A percentile compares a stretch with the other conserved stretches of the same genome.
Evolutionary conservation across 2,329 filamentous ascomycete genomes (phyloP).

Genomic region (Trematosphaeria pertusa): DNA sequence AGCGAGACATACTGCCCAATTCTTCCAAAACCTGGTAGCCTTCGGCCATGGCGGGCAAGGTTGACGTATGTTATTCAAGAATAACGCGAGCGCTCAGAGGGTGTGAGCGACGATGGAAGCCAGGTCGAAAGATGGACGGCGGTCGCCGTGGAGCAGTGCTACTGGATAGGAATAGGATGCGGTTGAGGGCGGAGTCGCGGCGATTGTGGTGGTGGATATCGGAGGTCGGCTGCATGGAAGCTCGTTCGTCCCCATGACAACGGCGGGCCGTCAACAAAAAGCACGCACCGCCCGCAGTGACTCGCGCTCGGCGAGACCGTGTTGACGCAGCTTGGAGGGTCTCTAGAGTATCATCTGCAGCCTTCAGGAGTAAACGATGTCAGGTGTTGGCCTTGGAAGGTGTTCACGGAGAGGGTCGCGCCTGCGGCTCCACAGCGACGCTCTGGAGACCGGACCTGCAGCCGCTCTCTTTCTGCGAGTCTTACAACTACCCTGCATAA

Average conservation of each 20-base stretch:
- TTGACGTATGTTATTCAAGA: constrained; percentile 24
- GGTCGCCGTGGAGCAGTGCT: constrained; percentile 26
- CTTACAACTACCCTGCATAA: constrained; percentile 26
- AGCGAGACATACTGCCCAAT: constrained; percentile 75
- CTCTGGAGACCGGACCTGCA: constrained; percentile 7
- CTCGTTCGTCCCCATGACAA: constrained; percentile 34
- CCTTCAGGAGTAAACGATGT: background rate
- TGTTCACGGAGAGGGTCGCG: background rate
- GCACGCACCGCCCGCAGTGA: constrained; percentile 29
- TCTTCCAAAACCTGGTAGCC: constrained; percentile 96
- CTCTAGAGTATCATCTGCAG: background rate
- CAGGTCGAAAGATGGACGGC: constrained; percentile 34
- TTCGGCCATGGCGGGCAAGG: constrained; percentile 68
- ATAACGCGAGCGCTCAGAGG: constrained; percentile 25
- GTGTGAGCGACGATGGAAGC: constrained; percentile 18
- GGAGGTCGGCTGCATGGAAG: constrained; percentile 22
- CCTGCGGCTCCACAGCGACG: background rate
- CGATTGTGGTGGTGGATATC: constrained; percentile 25
- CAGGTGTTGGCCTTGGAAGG: background rate
- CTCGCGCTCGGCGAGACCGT: constrained; percentile 11
- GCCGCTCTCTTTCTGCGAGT: constrained; percentile 15
- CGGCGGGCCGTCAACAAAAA: constrained; percentile 34
- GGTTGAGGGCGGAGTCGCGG: constrained; percentile 19
- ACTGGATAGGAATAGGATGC: constrained; percentile 38
- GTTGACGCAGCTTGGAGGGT: constrained; percentile 4